A percentile compares a stretch with the other conserved stretches of the same genome.
Conservation (phyloP, 371 early-diverging fungal genomes). For the Syncephalis plumigaleata region DNA sequence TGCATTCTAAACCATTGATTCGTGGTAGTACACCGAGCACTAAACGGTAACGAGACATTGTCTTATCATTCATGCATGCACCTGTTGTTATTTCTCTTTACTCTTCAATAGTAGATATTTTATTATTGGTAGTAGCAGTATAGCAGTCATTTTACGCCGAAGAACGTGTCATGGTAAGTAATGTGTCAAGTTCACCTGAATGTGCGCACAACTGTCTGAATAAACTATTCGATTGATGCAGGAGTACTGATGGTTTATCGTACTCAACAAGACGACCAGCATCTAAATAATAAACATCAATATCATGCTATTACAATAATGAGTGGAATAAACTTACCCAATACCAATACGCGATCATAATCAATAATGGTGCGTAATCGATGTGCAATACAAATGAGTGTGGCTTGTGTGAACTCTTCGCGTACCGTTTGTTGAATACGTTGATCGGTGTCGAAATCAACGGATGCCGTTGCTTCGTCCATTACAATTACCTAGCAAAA, state of each 20-base stretch:
- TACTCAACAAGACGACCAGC: constrained; percentile 40
- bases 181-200: constrained; percentile 6
- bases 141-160: too few relatives aligned
- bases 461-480: constrained; percentile 64
- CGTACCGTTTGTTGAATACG: constrained; percentile 53
- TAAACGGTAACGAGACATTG: too few relatives aligned
- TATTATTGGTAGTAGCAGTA: too few relatives aligned
- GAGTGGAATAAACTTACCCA: constrained; percentile 23
- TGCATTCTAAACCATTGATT: too few relatives aligned
- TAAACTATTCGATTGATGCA: constrained; percentile 10
- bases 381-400: constrained; percentile 47
- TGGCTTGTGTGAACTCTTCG: constrained; percentile 28
- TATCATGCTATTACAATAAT: background rate
- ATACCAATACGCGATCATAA: constrained; percentile 58
- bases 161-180: too few relatives aligned
- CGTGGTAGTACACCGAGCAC: too few relatives aligned
- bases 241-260: constrained; percentile 28
- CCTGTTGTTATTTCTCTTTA: too few relatives aligned
- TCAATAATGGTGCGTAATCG: constrained; percentile 60
- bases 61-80: too few relatives aligned
- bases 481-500: background rate
- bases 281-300: constrained; percentile 2
- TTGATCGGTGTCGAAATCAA: constrained; percentile 45
- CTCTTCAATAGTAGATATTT: too few relatives aligned
- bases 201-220: constrained; percentile 5